Percentiles rank a stretch among this genome's conserved stretches.
Evolutionary conservation across 345 rosid genomes (phyloP).

Genomic region (Diplotaxis tenuifolia): DNA sequence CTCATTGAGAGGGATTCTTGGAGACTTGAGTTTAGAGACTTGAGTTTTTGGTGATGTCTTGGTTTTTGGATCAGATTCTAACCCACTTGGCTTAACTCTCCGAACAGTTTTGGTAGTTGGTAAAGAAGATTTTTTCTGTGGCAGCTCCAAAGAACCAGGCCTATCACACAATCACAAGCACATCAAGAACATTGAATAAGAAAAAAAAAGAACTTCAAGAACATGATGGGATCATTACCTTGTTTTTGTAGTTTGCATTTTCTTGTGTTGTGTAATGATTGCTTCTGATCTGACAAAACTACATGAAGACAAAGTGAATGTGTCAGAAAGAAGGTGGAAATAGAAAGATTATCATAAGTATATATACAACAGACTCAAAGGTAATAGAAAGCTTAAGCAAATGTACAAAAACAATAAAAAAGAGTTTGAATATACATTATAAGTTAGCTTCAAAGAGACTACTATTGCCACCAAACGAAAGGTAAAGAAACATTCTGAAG

Average conservation of each 20-base stretch:
- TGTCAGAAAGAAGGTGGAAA: constrained; percentile 23
- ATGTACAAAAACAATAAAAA: constrained; percentile 34
- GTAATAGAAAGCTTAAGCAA: constrained; percentile 33
- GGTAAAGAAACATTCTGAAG: constrained; percentile 23
- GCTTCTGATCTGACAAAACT: constrained; percentile 37
- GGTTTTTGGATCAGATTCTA: constrained; percentile 44
- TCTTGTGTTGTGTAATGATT: constrained; percentile 13
- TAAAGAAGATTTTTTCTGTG: constrained; percentile 65
- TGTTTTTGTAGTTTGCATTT: constrained; percentile 33
- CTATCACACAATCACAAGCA: constrained; percentile 39
- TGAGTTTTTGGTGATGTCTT: constrained; percentile 55
- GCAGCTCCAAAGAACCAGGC: constrained; percentile 48
- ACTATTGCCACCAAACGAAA: constrained; percentile 51
- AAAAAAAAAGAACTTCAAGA: neutral
- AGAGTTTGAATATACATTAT: constrained; percentile 34
- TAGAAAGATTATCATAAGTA: constrained; percentile 26
- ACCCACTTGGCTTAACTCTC: constrained; percentile 50
- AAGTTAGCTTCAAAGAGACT: constrained; percentile 42
- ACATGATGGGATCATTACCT: constrained; percentile 24
- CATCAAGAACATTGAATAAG: neutral
- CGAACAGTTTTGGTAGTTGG: constrained; percentile 50
- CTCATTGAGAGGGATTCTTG: constrained; percentile 66
- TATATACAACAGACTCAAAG: constrained; percentile 24
- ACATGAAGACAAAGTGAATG: constrained; percentile 39
- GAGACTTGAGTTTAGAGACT: constrained; percentile 74